Conservation (phyloP, 108 stramenopile genomes). For the Pseudonitzschia delicatissima region DNA sequence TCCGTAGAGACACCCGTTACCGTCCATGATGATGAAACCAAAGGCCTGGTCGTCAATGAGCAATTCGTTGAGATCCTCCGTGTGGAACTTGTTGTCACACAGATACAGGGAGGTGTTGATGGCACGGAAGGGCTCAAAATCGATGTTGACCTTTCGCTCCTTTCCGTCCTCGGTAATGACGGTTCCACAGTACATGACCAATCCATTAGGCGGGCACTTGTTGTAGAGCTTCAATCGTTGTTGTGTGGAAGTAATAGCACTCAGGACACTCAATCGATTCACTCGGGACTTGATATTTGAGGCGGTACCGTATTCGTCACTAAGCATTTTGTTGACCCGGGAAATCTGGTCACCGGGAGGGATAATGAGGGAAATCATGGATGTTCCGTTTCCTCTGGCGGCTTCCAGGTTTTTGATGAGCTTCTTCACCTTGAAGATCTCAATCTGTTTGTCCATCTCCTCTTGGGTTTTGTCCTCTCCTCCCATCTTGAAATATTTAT, state of each 20-base stretch:
- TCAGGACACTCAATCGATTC: constrained; percentile 93
- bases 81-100: constrained; percentile 99
- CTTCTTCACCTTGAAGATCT: constrained; percentile 99
- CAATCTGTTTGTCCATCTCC: constrained; percentile 81
- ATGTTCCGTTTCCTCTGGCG: constrained; percentile 96
- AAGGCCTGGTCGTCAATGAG: constrained; percentile 98
- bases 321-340: constrained; percentile 96
- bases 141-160: constrained; percentile 95
- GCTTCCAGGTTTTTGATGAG: constrained; percentile 96
- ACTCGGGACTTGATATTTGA: constrained; percentile 99
- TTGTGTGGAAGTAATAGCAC: constrained; percentile 98
- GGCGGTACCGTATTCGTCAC: constrained; percentile 98
- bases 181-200: constrained; percentile 98
- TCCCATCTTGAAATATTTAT: constrained; percentile 27
- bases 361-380: constrained; percentile 98
- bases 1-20: constrained; percentile 97
- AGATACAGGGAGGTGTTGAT: constrained; percentile 99
- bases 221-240: constrained; percentile 97
- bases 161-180: constrained; percentile 99
- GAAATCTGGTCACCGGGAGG: constrained; percentile 95
- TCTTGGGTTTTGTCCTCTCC: constrained; percentile 38
- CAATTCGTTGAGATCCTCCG: constrained; percentile 96
- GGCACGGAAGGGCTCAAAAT: constrained; percentile 98
- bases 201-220: constrained; percentile 93
- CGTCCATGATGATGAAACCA: constrained; percentile 99